A percentile compares a stretch with the other conserved stretches of the same genome.
Conservation (phyloP, 257 asterid species). For the Petunia axillaris region DNA sequence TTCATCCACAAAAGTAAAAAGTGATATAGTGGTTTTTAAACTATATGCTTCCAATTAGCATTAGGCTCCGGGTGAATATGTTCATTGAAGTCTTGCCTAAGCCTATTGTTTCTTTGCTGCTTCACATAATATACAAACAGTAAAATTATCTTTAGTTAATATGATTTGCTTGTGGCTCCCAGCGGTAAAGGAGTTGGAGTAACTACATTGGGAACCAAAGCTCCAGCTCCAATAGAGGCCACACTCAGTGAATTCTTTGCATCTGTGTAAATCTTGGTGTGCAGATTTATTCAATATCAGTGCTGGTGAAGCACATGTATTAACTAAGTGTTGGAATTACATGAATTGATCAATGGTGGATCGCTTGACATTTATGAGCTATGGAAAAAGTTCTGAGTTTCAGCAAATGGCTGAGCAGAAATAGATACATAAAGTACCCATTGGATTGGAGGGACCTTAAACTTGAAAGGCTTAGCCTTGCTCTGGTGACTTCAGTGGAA, state of each 20-base stretch:
- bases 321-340: background rate
- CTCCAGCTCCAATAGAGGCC: background rate
- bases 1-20: background rate
- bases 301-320: background rate
- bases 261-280: background rate
- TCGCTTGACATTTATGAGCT: background rate
- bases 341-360: slow-evolving; percentile 10
- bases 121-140: background rate
- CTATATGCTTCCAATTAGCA: background rate
- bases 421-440: slow-evolving; percentile 1
- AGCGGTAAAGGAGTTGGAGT: background rate
- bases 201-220: background rate
- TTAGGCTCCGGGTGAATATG: background rate
- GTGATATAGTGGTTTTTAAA: background rate
- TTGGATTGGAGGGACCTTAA: background rate
- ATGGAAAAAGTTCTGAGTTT: background rate
- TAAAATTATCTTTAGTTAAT: slow-evolving; percentile 13
- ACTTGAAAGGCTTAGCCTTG: slow-evolving; percentile 13
- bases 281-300: background rate
- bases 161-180: background rate
- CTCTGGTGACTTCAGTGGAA: background rate
- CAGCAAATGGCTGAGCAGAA: slow-evolving; percentile 22
- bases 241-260: background rate
- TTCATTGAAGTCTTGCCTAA: background rate
- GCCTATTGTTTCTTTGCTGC: background rate